phyloP scores from a whole-genome alignment of 2,329 filamentous ascomycete genomes.

The Colletotrichum phormii region DNA sequence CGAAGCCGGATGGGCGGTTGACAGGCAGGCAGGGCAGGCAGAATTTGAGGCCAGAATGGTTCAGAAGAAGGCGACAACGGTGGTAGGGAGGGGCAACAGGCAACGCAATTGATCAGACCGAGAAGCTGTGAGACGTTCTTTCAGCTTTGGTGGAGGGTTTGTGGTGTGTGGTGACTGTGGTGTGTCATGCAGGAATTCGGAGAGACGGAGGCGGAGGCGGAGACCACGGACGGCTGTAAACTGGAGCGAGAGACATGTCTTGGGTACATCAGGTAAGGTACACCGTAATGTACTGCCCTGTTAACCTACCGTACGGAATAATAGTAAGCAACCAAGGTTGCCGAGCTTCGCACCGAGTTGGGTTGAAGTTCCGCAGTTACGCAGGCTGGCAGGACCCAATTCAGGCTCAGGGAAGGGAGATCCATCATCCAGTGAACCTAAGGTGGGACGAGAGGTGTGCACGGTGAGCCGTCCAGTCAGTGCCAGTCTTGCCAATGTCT shows the following conservation, averaged over 20 bases:
- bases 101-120: not conserved
- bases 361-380: not conserved
- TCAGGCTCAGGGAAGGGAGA: conserved; percentile 5
- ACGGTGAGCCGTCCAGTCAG: conserved; percentile 18
- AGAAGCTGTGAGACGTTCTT: not conserved
- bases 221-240: not conserved
- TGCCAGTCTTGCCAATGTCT: not conserved
- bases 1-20: not conserved
- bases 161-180: not conserved
- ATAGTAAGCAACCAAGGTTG: not conserved
- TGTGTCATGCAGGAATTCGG: not conserved
- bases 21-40: not conserved
- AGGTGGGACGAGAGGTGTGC: conserved; percentile 23
- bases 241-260: not conserved
- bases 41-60: not conserved
- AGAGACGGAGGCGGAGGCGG: not conserved
- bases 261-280: not conserved
- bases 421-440: conserved; percentile 3
- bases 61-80: not conserved
- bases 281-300: not conserved
- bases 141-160: not conserved
- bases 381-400: not conserved
- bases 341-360: conserved; percentile 20
- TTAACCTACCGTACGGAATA: not conserved
- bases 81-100: not conserved